Evolutionary conservation across 805 yeast genomes (phyloP).

Genomic region (Starmera amethionina): DNA sequence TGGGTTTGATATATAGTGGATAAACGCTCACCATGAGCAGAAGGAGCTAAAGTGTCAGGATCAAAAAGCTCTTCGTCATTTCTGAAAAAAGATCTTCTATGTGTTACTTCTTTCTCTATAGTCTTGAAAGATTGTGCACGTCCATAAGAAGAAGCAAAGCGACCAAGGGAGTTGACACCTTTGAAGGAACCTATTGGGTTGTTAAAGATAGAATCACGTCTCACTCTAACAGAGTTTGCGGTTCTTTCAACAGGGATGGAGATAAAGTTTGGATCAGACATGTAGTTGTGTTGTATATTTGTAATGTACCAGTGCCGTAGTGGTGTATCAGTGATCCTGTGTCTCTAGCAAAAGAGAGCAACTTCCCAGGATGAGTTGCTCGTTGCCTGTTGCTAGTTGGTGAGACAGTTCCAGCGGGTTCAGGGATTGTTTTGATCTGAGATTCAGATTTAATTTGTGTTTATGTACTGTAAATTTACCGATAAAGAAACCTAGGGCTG

Average conservation of each 20-base stretch:
- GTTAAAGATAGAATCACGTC: slow-evolving; percentile 30
- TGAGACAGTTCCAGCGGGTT: no score
- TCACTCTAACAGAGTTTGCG: slow-evolving; percentile 11
- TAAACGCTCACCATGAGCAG: slow-evolving; percentile 51
- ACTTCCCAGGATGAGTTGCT: no score
- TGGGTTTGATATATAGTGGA: slow-evolving; percentile 38
- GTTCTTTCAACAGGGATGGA: slow-evolving; percentile 15
- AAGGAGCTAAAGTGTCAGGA: slow-evolving; percentile 59
- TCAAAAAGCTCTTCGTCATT: slow-evolving; percentile 59
- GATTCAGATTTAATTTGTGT: no score
- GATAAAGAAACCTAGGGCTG: no score
- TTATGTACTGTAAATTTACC: no score
- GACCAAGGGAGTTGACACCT: slow-evolving; percentile 60
- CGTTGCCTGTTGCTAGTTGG: no score
- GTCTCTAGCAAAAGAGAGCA: no score
- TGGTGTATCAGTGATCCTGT: no score
- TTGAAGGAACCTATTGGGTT: slow-evolving; percentile 48
- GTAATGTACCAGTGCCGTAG: no score
- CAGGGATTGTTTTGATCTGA: no score
- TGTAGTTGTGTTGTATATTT: no score
- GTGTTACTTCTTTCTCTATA: slow-evolving; percentile 30
- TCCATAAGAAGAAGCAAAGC: slow-evolving; percentile 70
- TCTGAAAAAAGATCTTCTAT: slow-evolving; percentile 52
- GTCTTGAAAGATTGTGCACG: slow-evolving; percentile 71
- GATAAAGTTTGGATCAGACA: background rate